Evolutionary conservation across 805 yeast genomes (phyloP).

Genomic region (Cyberlindnera americana): DNA sequence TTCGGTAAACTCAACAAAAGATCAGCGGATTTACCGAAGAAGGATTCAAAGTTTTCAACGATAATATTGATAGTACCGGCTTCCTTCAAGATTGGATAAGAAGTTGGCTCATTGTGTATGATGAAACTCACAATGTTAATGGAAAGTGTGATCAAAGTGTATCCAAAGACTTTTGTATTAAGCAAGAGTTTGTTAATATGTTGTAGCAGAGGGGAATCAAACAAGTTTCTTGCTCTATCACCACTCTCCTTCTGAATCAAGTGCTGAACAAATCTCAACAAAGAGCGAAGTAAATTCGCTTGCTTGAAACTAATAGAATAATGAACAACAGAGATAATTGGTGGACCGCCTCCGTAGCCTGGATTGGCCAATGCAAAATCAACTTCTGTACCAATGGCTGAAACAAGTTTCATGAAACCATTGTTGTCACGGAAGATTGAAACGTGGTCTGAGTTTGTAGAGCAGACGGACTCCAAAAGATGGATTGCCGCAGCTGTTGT

Average conservation of each 20-base stretch:
- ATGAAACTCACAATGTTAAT: slow-evolving; percentile 64
- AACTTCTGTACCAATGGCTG: slow-evolving; percentile 60
- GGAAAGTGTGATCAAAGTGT: slow-evolving; percentile 54
- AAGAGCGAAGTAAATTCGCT: slow-evolving; percentile 51
- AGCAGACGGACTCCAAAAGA: slow-evolving; percentile 37
- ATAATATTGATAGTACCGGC: slow-evolving; percentile 67
- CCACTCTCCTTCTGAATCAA: slow-evolving; percentile 73
- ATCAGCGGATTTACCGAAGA: slow-evolving; percentile 57
- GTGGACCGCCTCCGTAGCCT: slow-evolving; percentile 54
- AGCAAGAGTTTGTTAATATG: slow-evolving; percentile 56
- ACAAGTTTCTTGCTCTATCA: slow-evolving; percentile 77
- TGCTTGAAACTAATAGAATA: slow-evolving; percentile 58
- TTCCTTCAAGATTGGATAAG: slow-evolving; percentile 75
- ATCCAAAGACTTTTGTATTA: slow-evolving; percentile 63
- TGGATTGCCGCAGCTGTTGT: slow-evolving; percentile 63
- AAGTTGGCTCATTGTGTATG: slow-evolving; percentile 88
- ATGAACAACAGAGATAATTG: slow-evolving; percentile 45
- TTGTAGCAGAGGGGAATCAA: slow-evolving; percentile 75
- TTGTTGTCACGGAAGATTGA: slow-evolving; percentile 59
- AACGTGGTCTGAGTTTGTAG: slow-evolving; percentile 44
- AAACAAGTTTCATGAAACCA: slow-evolving; percentile 64
- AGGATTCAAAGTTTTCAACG: slow-evolving; percentile 50
- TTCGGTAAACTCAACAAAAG: slow-evolving; percentile 64
- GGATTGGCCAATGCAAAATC: slow-evolving; percentile 60
- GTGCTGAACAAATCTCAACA: slow-evolving; percentile 60